These are phyloP conservation scores for Ceratobasidium sp. DNA, from an alignment of 1,284 basidiomycete genomes.

Conservation along the genomic window DNA sequence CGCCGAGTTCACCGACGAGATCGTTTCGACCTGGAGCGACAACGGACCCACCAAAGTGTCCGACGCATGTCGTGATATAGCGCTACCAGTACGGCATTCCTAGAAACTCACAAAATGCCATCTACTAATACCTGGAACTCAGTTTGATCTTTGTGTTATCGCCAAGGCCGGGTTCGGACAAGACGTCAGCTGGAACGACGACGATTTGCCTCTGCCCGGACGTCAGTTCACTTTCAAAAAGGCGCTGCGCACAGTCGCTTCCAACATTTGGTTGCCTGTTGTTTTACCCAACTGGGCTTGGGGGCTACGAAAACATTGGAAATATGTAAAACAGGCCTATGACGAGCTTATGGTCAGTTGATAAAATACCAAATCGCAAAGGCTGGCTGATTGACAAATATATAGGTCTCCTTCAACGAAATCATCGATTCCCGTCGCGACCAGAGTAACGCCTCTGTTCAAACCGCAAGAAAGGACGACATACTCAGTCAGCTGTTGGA, in stretches of 20 bases:
- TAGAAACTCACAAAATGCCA: too few relatives aligned
- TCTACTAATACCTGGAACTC: conserved; percentile 45
- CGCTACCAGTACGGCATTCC: neutral
- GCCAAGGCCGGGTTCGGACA: conserved; percentile 45
- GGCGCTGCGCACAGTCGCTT: conserved; percentile 5
- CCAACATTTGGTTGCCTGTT: conserved; percentile 42
- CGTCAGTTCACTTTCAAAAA: conserved; percentile 40
- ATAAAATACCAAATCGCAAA: neutral
- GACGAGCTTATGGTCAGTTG: conserved; percentile 18
- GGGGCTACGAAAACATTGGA: neutral
- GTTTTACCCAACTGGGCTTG: conserved; percentile 29
- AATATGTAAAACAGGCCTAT: conserved; percentile 2
- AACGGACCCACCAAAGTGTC: neutral
- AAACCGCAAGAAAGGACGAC: neutral
- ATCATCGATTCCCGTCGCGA: conserved; percentile 15
- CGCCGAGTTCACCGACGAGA: conserved; percentile 5
- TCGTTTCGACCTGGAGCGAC: neutral
- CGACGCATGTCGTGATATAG: conserved; percentile 4
- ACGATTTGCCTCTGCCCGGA: conserved; percentile 44
- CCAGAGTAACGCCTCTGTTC: neutral
- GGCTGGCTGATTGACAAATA: neutral
- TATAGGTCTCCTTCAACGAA: conserved; percentile 16
- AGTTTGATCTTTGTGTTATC: conserved; percentile 42
- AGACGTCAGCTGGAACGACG: conserved; percentile 37
- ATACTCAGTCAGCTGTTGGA: conserved; percentile 48